These are phyloP conservation scores for Kwoniella dejecticola DNA, from an alignment of 768 basidiomycete genomes.

Conservation along the genomic window DNA sequence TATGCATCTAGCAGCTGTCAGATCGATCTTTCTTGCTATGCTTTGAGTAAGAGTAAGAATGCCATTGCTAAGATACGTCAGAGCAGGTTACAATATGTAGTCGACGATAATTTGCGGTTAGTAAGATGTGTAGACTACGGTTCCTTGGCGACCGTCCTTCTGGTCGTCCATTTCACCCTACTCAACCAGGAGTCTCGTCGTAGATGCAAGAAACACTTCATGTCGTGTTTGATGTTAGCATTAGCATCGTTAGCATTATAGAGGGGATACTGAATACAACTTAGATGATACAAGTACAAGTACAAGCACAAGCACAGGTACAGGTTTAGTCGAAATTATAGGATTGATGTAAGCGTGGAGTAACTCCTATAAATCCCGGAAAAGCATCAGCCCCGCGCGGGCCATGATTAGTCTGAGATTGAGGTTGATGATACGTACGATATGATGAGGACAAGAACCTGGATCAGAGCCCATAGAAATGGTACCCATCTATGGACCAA, in stretches of 20 bases:
- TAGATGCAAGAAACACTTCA: neutral
- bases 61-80: conserved; percentile 1
- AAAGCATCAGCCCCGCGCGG: neutral
- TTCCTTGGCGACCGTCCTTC: conserved; percentile 2
- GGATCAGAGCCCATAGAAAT: conserved; percentile 48
- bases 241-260: neutral
- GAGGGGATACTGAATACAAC: neutral
- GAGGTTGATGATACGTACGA: conserved; percentile 31
- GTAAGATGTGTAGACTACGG: neutral
- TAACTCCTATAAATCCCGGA: conserved; percentile 29
- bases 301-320: neutral
- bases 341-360: conserved; percentile 44
- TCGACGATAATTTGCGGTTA: neutral
- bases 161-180: neutral
- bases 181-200: neutral
- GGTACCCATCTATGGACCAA: conserved; percentile 44
- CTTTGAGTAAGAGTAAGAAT: neutral
- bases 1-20: neutral
- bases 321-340: conserved; percentile 22
- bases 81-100: neutral
- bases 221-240: too few species aligned
- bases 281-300: neutral
- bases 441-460: conserved; percentile 44
- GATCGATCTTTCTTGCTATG: neutral
- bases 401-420: too few species aligned